Evolutionary conservation across 2,329 filamentous ascomycete species (phyloP), one percentile per base, ranked within the genome.

Genomic region (Cercospora zeina): DNA sequence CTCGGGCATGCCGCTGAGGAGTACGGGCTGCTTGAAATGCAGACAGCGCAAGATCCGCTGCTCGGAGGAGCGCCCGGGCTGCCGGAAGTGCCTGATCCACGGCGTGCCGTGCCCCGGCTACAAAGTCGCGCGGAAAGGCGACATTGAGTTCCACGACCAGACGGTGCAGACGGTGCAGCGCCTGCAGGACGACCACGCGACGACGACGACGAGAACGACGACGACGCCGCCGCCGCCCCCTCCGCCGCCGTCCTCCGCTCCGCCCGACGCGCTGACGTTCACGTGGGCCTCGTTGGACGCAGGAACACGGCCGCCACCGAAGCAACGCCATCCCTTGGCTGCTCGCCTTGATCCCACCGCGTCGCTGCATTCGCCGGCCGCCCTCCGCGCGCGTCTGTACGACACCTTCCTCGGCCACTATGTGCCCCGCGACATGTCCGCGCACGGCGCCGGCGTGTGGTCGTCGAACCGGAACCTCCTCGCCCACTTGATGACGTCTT

Each of bases 21-120:
- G 71, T 9, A 62, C 70, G 4, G 71, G 71, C 37, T 73, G 71
- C 60, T 64, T 61, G 21, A 70, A 63, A n/a, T 73, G 71, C 54
- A 67, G 71, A 19, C 66, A 68, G 39, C 65, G 71, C 19, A 73
- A 72, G 62, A 68, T 73, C 57, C 63, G 69, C 33, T 73, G 71
- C 54, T 69, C 72, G 53, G 67, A 70, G 47, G 59, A 59, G 11
- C 61, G 71, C 7, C 71, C 71, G 14, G 57, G 58, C 19, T 73
- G 71, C 60, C 57, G 67, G 53, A 63, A 67, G 30, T 72, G 71
- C 62, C 60, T 57, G 8, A 70, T 65, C 11, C 69, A 72, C 49
- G 67, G 69, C 30, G 69, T 71, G 27, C 45, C 60, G 3, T 73
- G 71, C 58, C 67, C 69, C 3, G 71, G 71, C 27, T 73, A 72